Evolutionary conservation across 2,329 filamentous ascomycete species (phyloP), one percentile per base, ranked within the genome.

Genomic region (Coniochaeta sp.): DNA sequence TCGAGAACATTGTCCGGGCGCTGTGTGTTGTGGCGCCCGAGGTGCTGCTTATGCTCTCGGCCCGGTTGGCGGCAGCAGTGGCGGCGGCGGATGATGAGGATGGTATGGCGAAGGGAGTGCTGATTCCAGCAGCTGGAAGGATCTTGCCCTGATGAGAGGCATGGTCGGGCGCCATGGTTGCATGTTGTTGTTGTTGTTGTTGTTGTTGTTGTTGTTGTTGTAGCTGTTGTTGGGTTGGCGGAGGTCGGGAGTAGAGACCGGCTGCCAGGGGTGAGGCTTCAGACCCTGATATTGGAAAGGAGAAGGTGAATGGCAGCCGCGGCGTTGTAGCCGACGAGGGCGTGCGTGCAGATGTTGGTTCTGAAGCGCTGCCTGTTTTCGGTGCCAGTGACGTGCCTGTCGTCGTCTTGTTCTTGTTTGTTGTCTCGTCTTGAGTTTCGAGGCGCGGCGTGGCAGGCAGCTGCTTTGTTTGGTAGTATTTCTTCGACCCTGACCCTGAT

Each of bases 41-140:
- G 58, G 74, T 73, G 62, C 79, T 78, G 58, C 79, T 81, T 60
- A 79, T 65, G 67, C 76, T 79, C 58, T 80, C 77, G 69, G 74
- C 71, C 65, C 78, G 76, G 63, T 5, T 16, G 24, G 4, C 9
- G 47, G 47, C 47, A 24, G 47, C 22, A 2, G 26, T 61, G 54
- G 64, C 60, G 30, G 58, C 63, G 52, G 50, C 60, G 44, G 63
- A 60, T 58, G 63, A 58, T n/a, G n/a, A 40, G 56, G 61, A 66
- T 42, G 62, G 62, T 60, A 62, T 58, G 54, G 60, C 26, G 52
- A 56, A 56, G 30, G 54, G 54, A 12, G 54, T 38, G 28, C 30
- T 56, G 30, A 56, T 38, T 6, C 54, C 62, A 52, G 64, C 59
- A 38, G 58, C 63, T 55, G 54, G 60, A 42, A 62, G 58, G 58